Conservation (phyloP, 805 yeast genomes). For the Jamesozyma piceae region DNA sequence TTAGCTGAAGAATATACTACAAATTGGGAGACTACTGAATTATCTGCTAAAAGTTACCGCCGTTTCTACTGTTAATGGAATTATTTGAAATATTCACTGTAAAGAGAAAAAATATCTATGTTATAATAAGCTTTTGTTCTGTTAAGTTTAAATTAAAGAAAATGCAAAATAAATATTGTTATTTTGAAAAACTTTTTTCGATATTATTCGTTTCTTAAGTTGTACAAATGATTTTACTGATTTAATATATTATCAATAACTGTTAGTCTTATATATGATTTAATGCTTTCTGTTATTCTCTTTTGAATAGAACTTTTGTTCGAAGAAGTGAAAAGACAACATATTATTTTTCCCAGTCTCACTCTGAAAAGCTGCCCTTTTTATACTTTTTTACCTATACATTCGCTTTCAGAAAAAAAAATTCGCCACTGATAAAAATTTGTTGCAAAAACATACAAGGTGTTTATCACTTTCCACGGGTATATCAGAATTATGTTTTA, state of each 20-base stretch:
- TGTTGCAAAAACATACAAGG: too few species aligned
- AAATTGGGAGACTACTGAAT: background rate
- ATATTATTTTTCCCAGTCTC: background rate
- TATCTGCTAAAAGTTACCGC: background rate
- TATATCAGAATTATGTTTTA: too few species aligned
- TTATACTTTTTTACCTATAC: background rate
- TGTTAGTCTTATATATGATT: background rate
- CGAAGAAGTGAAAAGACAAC: too few species aligned
- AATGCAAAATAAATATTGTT: background rate
- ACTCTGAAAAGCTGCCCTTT: background rate
- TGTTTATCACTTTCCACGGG: too few species aligned
- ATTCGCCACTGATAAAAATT: background rate
- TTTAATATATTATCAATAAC: background rate
- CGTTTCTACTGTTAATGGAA: too few species aligned
- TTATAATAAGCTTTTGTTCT: too few species aligned
- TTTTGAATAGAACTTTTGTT: too few species aligned
- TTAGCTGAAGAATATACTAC: background rate
- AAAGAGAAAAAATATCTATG: too few species aligned
- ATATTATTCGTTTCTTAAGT: background rate
- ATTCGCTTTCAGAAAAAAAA: background rate
- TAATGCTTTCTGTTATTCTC: too few species aligned
- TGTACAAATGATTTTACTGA: background rate
- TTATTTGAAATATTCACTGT: too few species aligned
- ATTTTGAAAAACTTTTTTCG: background rate
- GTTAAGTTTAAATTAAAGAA: background rate